Evolutionary conservation across 352 stramenopile genomes (phyloP).

Genomic region (Phytophthora cryptogea): DNA sequence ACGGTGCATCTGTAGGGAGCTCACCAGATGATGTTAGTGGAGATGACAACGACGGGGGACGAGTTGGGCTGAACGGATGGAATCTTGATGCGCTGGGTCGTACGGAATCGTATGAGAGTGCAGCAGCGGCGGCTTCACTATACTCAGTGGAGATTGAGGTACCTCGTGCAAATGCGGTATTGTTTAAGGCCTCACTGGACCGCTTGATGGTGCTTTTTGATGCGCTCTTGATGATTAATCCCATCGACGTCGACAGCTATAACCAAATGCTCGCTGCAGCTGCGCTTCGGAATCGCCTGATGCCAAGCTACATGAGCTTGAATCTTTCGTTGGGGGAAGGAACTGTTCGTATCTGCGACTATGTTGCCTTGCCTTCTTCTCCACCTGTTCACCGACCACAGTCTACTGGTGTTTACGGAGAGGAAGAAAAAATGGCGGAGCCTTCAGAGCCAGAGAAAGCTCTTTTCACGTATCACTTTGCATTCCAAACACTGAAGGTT

Average conservation of each 20-base stretch:
- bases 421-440: conserved; percentile 3
- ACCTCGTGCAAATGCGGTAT: conserved; percentile 51
- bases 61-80: conserved; percentile 83
- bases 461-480: conserved; percentile 74
- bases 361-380: conserved; percentile 26
- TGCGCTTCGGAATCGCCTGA: conserved; percentile 54
- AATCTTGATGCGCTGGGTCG: conserved; percentile 66
- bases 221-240: conserved; percentile 86
- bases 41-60: conserved; percentile 81
- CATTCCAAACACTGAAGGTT: conserved; percentile 74
- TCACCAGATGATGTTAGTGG: conserved; percentile 52
- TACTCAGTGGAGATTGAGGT: conserved; percentile 68
- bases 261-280: conserved; percentile 70
- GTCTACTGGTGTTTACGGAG: conserved; percentile 1
- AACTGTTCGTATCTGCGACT: conserved; percentile 62
- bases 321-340: conserved; percentile 68
- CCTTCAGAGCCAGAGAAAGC: conserved; percentile 23
- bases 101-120: conserved; percentile 64
- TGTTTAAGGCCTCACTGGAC: conserved; percentile 74
- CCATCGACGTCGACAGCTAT: conserved; percentile 82
- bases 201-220: conserved; percentile 87
- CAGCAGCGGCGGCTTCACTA: conserved; percentile 53
- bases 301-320: conserved; percentile 80
- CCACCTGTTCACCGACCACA: conserved; percentile 11
- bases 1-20: conserved; percentile 35